Conservation (phyloP, 2,329 filamentous ascomycete species). For the Exophiala mesophila region DNA sequence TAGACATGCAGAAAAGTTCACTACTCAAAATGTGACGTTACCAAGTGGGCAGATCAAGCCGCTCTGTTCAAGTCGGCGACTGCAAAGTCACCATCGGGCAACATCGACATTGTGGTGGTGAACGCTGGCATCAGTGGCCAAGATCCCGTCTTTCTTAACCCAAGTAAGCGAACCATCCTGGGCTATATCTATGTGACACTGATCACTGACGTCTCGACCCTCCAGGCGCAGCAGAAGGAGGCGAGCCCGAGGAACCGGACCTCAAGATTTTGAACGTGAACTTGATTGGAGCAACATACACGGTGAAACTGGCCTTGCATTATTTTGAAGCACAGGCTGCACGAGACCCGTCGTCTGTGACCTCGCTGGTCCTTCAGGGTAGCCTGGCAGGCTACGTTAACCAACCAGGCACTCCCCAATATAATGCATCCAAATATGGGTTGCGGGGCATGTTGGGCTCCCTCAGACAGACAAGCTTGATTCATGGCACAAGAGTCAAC, state of each 20-base stretch:
- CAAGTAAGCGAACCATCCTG: not conserved
- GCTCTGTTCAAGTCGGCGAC: slow-evolving; percentile 57
- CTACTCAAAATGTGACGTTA: slow-evolving; percentile 54
- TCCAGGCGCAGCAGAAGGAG: not conserved
- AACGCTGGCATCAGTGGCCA: slow-evolving; percentile 58
- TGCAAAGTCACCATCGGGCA: slow-evolving; percentile 48
- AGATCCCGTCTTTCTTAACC: slow-evolving; percentile 28
- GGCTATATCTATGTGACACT: not conserved
- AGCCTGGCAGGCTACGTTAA: slow-evolving; percentile 33
- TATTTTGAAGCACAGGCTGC: slow-evolving; percentile 30
- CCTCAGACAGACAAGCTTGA: slow-evolving; percentile 32
- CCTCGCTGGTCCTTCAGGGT: slow-evolving; percentile 30
- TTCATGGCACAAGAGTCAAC: slow-evolving; percentile 44
- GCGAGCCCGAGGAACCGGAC: slow-evolving; percentile 28
- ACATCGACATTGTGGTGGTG: slow-evolving; percentile 59
- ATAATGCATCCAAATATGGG: slow-evolving; percentile 44
- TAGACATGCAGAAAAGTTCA: too few species aligned
- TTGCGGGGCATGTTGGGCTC: slow-evolving; percentile 42
- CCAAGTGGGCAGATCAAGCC: slow-evolving; percentile 60
- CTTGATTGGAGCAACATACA: slow-evolving; percentile 32
- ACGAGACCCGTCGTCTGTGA: too few species aligned
- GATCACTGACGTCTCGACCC: not conserved
- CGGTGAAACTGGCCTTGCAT: slow-evolving; percentile 34
- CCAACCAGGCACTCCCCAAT: slow-evolving; percentile 31
- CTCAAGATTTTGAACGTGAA: slow-evolving; percentile 34